These are phyloP conservation scores for Debaryomyces castellii DNA, from an alignment of 805 yeast genomes.

Conservation along the genomic window DNA sequence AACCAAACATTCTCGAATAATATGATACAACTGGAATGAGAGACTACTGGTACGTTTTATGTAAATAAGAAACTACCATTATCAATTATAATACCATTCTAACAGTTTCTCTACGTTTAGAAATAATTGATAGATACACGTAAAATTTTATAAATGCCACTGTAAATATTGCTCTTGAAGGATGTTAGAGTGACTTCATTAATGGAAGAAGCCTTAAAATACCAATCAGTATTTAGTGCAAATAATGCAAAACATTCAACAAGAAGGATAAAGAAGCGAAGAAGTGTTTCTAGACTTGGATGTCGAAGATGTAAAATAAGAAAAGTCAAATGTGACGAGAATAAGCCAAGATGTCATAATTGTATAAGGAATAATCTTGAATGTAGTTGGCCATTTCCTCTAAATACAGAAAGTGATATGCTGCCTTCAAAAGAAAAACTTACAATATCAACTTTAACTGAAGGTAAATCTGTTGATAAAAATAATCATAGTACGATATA, in stretches of 20 bases:
- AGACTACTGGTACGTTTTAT: too few relatives aligned
- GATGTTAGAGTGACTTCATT: neutral
- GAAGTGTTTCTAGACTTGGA: slow-evolving; percentile 17
- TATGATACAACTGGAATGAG: too few relatives aligned
- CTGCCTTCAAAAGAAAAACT: too few relatives aligned
- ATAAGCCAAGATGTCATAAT: slow-evolving; percentile 12
- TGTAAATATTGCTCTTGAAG: too few relatives aligned
- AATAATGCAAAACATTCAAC: neutral
- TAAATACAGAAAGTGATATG: too few relatives aligned
- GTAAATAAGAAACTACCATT: too few relatives aligned
- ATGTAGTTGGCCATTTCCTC: slow-evolving; percentile 10
- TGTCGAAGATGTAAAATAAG: slow-evolving; percentile 13
- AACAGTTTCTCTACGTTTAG: too few relatives aligned
- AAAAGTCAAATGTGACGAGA: slow-evolving; percentile 17
- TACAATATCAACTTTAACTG: too few relatives aligned
- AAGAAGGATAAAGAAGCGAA: neutral
- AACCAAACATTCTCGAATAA: too few relatives aligned
- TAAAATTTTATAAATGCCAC: neutral
- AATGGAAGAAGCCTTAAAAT: slow-evolving; percentile 1
- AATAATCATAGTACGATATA: too few relatives aligned
- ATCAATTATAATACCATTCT: too few relatives aligned
- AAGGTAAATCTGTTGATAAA: neutral
- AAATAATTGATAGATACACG: neutral
- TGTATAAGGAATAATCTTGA: slow-evolving; percentile 9
- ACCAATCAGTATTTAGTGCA: neutral